phyloP scores from a whole-genome alignment of 345 rosid genomes.

The Camelina laxa region DNA sequence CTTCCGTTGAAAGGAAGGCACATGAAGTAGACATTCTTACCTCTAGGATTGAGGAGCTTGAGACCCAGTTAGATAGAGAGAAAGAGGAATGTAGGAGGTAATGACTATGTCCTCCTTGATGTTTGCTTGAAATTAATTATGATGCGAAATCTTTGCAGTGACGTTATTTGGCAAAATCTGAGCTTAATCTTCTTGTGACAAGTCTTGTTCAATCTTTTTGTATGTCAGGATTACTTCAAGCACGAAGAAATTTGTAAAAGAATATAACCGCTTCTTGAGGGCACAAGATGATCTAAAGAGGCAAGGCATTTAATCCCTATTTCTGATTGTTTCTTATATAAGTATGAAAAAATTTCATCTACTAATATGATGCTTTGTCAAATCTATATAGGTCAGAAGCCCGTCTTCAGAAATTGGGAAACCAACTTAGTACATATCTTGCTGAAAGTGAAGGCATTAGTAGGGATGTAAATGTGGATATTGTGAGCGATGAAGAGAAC shows the following conservation, averaged over 20 bases:
- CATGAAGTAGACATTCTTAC: slow-evolving; percentile 74
- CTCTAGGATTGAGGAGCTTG: slow-evolving; percentile 74
- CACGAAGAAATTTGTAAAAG: slow-evolving; percentile 77
- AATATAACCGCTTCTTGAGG: slow-evolving; percentile 59
- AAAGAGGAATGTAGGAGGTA: slow-evolving; percentile 82
- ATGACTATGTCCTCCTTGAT: slow-evolving; percentile 21
- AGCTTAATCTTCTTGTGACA: slow-evolving; percentile 32
- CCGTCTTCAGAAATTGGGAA: slow-evolving; percentile 72
- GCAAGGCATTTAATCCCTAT: slow-evolving; percentile 39
- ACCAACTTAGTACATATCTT: slow-evolving; percentile 63
- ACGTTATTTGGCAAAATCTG: slow-evolving; percentile 6
- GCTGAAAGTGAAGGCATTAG: slow-evolving; percentile 56
- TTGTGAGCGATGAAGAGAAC: slow-evolving; percentile 68
- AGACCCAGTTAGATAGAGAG: slow-evolving; percentile 70
- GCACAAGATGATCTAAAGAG: slow-evolving; percentile 81
- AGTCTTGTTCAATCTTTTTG: slow-evolving; percentile 29
- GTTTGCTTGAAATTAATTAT: slow-evolving; percentile 13
- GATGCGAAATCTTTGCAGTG: background rate
- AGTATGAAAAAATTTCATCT: slow-evolving; percentile 17
- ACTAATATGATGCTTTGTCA: slow-evolving; percentile 17
- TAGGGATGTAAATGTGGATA: slow-evolving; percentile 66
- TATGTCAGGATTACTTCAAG: slow-evolving; percentile 71
- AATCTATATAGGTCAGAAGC: slow-evolving; percentile 67
- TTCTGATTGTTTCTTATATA: slow-evolving; percentile 4
- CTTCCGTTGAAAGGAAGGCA: slow-evolving; percentile 57